Conservation (phyloP, 139 green algal genomes). For the Picochlorum sp. region DNA sequence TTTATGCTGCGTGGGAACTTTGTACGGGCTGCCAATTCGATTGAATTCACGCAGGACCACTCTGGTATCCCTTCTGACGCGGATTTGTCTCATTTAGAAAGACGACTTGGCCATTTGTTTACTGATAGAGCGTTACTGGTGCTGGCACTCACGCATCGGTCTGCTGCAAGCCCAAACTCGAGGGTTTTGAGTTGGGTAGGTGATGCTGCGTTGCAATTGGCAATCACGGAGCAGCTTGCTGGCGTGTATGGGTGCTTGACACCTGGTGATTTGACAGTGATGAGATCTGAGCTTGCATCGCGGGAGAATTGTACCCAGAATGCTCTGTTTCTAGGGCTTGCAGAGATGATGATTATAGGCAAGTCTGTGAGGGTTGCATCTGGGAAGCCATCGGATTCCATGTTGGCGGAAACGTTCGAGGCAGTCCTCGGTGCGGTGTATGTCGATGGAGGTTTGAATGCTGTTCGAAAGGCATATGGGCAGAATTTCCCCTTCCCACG, state of each 20-base stretch:
- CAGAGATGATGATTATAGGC: conserved; percentile 10
- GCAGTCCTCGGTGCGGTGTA: conserved; percentile 19
- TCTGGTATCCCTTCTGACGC: no score
- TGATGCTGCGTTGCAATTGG: conserved; percentile 20
- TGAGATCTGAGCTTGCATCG: neutral
- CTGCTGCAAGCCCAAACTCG: conserved; percentile 5
- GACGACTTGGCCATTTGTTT: conserved; percentile 5
- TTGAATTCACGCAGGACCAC: neutral
- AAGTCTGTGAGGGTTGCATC: neutral
- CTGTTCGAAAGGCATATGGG: conserved; percentile 4
- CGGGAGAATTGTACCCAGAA: conserved; percentile 5
- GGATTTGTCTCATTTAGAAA: no score
- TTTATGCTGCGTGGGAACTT: neutral
- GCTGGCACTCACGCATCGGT: conserved; percentile 20
- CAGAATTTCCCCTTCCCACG: neutral
- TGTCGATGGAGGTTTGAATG: conserved; percentile 1
- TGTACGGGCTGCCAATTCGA: neutral
- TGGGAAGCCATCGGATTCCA: neutral
- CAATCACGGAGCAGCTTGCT: conserved; percentile 16
- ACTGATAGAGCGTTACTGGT: conserved; percentile 19
- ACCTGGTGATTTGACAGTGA: neutral
- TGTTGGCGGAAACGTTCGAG: conserved; percentile 15
- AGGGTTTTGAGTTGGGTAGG: conserved; percentile 21
- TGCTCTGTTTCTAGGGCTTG: conserved; percentile 3
- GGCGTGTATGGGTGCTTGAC: conserved; percentile 2